phyloP scores from a whole-genome alignment of 495 filamentous ascomycete species.

The Hamigera avellanea region DNA sequence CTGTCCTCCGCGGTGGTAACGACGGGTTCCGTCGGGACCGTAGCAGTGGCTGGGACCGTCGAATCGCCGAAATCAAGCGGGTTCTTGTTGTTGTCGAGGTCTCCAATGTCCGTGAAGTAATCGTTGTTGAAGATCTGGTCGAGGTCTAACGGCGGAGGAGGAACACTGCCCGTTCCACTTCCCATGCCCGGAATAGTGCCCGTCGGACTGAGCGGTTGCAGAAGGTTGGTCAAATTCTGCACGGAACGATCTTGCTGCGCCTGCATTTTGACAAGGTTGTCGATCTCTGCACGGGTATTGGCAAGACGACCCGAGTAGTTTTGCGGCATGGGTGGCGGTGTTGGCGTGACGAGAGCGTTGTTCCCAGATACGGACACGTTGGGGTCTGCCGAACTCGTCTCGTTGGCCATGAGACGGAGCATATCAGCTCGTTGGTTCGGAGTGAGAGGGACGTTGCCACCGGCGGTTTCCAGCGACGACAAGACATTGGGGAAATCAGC shows the following conservation, averaged over 20 bases:
- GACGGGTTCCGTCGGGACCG: constrained; percentile 3
- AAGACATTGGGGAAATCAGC: constrained; percentile 67
- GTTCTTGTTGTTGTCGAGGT: constrained; percentile 19
- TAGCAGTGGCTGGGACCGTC: constrained; percentile 4
- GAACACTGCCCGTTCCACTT: constrained; percentile 28
- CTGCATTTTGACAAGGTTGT: constrained; percentile 61
- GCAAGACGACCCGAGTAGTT: constrained; percentile 40
- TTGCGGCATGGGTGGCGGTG: constrained; percentile 46
- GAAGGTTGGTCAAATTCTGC: constrained; percentile 52
- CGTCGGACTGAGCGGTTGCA: constrained; percentile 69
- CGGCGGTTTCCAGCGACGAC: constrained; percentile 51
- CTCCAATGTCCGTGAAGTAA: constrained; percentile 40
- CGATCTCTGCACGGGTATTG: constrained; percentile 58
- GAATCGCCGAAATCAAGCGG: constrained; percentile 14
- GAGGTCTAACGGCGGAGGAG: constrained; percentile 43
- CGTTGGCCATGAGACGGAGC: constrained; percentile 65
- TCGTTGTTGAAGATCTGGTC: constrained; percentile 61
- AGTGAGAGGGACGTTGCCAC: constrained; percentile 57
- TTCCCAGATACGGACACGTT: constrained; percentile 17
- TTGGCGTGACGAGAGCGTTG: constrained; percentile 49
- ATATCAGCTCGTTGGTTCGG: constrained; percentile 68
- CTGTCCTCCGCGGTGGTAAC: constrained; percentile 10
- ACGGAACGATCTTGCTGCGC: constrained; percentile 61
- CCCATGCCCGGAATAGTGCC: constrained; percentile 68
- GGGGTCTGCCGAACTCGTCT: constrained; percentile 21